Base-by-base conservation (phyloP, 2,329 filamentous ascomycete genomes). In the Arthrobotrys entomopaga region DNA sequence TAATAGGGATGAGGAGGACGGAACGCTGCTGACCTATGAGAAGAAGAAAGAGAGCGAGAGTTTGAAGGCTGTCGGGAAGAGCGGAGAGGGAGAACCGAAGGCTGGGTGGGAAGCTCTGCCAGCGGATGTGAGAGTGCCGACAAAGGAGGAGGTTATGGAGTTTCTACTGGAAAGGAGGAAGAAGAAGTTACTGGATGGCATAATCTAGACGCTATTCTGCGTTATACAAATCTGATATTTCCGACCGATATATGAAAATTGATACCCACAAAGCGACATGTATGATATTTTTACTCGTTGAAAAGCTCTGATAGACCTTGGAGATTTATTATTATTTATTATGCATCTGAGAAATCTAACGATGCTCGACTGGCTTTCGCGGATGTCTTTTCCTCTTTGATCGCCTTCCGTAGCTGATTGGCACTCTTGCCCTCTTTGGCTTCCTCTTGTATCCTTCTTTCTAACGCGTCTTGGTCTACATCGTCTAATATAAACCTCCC, bases 1-100 rank as follows among this genome's bases (percentile, higher is more conserved):
- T 81, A 93, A 93, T 75, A 86, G 93, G 6, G 92, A 93, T 78
- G 93, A 98, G 81, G 95, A 98, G 82, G 92, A 97, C 81, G 91
- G 90, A 0, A 88, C 86, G 52, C 81, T 98, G 79, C 81, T 97
- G 76, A 87, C 85, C 59, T 97, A 96, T 81, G 95, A 99, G 84
- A 86, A 84, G 52, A 85, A 87, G 79, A 95, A 93, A 83, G 95
- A 98, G 84, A 86, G 88, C 77, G 91, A 96, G 81, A 92, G 93
- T 0, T 85, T 87, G 73, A 89, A 92, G 79, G 85, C 87, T 75
- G 83, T 97, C 79, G 81, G 89, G 76, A 84, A 84, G 64, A 84
- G 85, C 83, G 13, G 69, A 13, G 86, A 87, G 19, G 87, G 85
- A 20, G 84, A 87, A 69, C 82, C 84, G 1, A 89, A 89, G 15